A percentile compares a stretch with the other conserved stretches of the same genome.
These are phyloP conservation scores for Mortierella hygrophila DNA, from an alignment of 192 early-diverging fungal genomes.

Conservation along the genomic window DNA sequence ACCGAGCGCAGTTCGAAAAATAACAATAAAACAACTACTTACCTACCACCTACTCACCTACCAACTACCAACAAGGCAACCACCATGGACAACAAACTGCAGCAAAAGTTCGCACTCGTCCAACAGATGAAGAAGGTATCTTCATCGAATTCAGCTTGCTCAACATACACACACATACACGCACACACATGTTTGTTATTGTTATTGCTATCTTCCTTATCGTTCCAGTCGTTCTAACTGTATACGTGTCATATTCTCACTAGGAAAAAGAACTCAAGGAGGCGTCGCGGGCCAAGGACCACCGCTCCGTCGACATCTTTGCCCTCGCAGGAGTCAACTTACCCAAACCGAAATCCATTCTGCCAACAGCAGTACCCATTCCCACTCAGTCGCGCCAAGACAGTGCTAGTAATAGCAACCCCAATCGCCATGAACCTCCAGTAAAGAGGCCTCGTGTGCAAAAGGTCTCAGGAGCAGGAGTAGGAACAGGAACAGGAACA, in stretches of 20 bases:
- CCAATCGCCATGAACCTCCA: neutral
- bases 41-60: neutral
- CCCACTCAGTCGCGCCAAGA: neutral
- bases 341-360: neutral
- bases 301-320: conserved; percentile 48
- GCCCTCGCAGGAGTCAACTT: conserved; percentile 27
- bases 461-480: neutral
- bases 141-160: no score
- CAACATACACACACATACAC: no score
- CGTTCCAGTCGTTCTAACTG: neutral
- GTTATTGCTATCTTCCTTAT: neutral
- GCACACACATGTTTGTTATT: no score
- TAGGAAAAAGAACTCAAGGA: conserved; percentile 53
- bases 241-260: neutral
- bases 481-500: neutral
- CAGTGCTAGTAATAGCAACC: neutral
- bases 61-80: neutral
- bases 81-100: conserved; percentile 44
- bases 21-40: neutral
- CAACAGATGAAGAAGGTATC: conserved; percentile 55
- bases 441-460: neutral
- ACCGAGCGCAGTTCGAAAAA: neutral
- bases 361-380: neutral
- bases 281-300: conserved; percentile 39
- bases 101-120: conserved; percentile 52